A percentile compares a stretch with the other conserved stretches of the same genome.
Evolutionary conservation across 202 grass and related monocot species (phyloP).

Genomic region (Miscanthus sacchariflorus): DNA sequence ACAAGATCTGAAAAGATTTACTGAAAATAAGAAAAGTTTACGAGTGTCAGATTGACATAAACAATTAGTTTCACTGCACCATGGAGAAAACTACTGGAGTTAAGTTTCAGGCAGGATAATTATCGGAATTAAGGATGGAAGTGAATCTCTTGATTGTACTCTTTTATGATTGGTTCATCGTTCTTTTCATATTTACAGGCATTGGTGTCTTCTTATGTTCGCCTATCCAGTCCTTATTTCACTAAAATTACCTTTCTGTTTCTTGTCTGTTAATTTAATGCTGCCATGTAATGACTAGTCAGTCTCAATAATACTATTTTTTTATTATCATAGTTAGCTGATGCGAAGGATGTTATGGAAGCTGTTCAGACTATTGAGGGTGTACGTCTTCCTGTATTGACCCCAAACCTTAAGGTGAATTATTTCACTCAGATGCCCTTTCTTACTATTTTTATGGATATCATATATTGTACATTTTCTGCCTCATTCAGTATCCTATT

Average conservation of each 20-base stretch:
- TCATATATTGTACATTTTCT: slow-evolving; percentile 8
- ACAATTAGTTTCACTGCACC: slow-evolving; percentile 11
- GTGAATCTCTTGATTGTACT: slow-evolving; percentile 12
- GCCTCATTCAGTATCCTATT: slow-evolving; percentile 17
- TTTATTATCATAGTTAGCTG: slow-evolving; percentile 64
- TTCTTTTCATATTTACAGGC: not conserved
- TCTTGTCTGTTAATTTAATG: not conserved
- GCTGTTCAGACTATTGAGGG: slow-evolving; percentile 61
- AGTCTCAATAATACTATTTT: slow-evolving; percentile 21
- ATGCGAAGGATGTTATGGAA: slow-evolving; percentile 90
- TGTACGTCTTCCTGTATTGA: slow-evolving; percentile 81
- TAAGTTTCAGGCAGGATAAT: not conserved
- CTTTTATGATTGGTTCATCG: not conserved
- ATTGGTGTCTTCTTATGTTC: not conserved
- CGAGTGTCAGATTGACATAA: not conserved
- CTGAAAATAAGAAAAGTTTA: not conserved
- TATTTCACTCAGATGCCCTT: slow-evolving; percentile 16
- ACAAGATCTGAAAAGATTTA: not conserved
- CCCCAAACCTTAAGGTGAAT: slow-evolving; percentile 87
- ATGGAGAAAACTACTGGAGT: not conserved
- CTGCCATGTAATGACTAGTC: not conserved
- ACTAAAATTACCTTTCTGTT: not conserved
- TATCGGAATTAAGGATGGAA: not conserved
- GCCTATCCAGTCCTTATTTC: not conserved
- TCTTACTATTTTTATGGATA: slow-evolving; percentile 9